A percentile compares a stretch with the other conserved stretches of the same genome.
These are phyloP conservation scores for Linnemannia hyalina DNA, from an alignment of 192 early-diverging fungal species.

Conservation along the genomic window DNA sequence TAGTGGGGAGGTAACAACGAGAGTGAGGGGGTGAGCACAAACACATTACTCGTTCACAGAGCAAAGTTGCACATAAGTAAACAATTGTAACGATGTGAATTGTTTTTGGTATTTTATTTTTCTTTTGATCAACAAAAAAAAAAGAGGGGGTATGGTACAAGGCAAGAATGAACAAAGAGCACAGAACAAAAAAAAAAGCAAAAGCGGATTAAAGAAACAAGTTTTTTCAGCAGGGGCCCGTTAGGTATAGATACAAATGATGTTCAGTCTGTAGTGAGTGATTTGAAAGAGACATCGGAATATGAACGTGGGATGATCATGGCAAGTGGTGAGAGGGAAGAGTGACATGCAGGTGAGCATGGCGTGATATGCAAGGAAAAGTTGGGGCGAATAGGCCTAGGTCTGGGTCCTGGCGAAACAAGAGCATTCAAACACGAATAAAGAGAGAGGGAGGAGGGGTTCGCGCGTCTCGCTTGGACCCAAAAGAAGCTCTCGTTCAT, in stretches of 20 bases:
- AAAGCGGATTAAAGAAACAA: background rate
- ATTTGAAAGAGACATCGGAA: background rate
- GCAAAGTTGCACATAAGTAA: too few species aligned
- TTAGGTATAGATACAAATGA: conserved; percentile 17
- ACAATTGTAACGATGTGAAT: background rate
- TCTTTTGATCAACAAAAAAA: conserved; percentile 14
- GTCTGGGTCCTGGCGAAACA: background rate
- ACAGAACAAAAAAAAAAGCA: background rate
- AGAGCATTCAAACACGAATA: background rate
- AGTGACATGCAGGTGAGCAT: background rate
- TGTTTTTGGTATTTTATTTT: conserved; percentile 1
- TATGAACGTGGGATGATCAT: background rate
- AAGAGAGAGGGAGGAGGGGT: background rate
- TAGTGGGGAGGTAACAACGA: too few species aligned
- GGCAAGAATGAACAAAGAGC: background rate
- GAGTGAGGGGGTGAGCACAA: background rate
- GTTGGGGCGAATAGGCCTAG: background rate
- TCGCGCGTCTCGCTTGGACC: background rate
- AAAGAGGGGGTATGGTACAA: background rate
- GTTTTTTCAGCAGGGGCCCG: background rate
- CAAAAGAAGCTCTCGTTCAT: background rate
- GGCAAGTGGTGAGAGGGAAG: background rate
- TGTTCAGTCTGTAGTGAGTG: background rate
- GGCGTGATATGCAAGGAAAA: background rate
- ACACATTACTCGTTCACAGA: too few species aligned